phyloP scores from a whole-genome alignment of 305 asterid genomes.

The Fraxinus floribunda region DNA sequence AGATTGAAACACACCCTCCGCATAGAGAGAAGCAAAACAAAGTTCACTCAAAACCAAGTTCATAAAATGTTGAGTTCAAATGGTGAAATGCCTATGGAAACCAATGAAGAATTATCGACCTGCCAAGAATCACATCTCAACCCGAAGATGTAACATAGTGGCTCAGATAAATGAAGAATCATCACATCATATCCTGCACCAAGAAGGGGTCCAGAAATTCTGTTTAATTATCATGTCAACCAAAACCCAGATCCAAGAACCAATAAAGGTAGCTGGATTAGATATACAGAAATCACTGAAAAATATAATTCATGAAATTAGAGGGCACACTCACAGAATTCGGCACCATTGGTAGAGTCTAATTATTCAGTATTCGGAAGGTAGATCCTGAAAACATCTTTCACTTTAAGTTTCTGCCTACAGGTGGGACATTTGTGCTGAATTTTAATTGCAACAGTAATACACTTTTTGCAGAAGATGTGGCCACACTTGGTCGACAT shows the following conservation, averaged over 20 bases:
- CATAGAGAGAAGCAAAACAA: background rate
- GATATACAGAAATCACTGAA: background rate
- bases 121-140: background rate
- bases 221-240: background rate
- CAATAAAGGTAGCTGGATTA: background rate
- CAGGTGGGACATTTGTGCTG: background rate
- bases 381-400: background rate
- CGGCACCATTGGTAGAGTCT: background rate
- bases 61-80: background rate
- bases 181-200: background rate
- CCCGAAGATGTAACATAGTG: background rate
- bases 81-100: background rate
- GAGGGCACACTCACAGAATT: background rate
- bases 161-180: background rate
- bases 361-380: background rate
- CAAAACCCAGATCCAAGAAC: background rate
- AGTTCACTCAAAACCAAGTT: background rate
- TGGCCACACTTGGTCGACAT: slow-evolving; percentile 7
- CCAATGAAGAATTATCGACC: background rate
- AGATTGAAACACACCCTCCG: background rate
- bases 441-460: background rate
- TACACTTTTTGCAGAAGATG: slow-evolving; percentile 5
- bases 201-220: background rate
- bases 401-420: background rate
- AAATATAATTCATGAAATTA: background rate